These are phyloP conservation scores for Emmonsiellopsis sp. DNA, from an alignment of 2,329 filamentous ascomycete species.

Conservation along the genomic window DNA sequence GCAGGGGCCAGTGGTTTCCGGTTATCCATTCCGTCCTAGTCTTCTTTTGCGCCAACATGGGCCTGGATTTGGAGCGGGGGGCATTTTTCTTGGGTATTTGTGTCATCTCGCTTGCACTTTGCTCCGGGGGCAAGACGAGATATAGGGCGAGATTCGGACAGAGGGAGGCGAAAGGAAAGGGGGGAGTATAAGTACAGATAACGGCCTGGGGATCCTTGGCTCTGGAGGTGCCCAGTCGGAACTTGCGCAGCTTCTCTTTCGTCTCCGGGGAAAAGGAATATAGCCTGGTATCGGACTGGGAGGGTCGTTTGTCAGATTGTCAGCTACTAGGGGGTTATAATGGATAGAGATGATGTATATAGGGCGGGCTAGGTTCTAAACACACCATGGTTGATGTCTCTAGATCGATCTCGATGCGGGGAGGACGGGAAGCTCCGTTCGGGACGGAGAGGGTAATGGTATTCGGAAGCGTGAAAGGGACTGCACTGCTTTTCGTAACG, in stretches of 20 bases:
- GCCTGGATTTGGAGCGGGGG: too few species aligned
- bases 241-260: conserved; percentile 83
- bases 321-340: not conserved
- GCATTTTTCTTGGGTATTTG: not conserved
- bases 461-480: too few species aligned
- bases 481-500: too few species aligned
- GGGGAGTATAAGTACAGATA: conserved; percentile 62
- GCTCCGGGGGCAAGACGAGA: too few species aligned
- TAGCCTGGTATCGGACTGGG: conserved; percentile 72
- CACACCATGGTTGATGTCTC: too few species aligned
- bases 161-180: conserved; percentile 1
- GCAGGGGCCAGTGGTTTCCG: conserved; percentile 11
- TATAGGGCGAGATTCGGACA: not conserved
- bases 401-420: too few species aligned
- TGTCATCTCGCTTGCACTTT: too few species aligned
- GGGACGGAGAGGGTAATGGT: too few species aligned
- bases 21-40: not conserved
- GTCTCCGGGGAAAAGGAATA: conserved; percentile 91
- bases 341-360: too few species aligned
- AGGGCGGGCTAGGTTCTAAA: too few species aligned
- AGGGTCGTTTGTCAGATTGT: conserved; percentile 1
- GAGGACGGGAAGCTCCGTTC: too few species aligned
- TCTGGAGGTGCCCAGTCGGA: conserved; percentile 81
- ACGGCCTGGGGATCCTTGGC: conserved; percentile 80
- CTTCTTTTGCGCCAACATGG: not conserved